Percentiles rank a stretch among this genome's conserved stretches.
phyloP scores from a whole-genome alignment of 306 rosid species.

The Herpetospermum pedunculosum region DNA sequence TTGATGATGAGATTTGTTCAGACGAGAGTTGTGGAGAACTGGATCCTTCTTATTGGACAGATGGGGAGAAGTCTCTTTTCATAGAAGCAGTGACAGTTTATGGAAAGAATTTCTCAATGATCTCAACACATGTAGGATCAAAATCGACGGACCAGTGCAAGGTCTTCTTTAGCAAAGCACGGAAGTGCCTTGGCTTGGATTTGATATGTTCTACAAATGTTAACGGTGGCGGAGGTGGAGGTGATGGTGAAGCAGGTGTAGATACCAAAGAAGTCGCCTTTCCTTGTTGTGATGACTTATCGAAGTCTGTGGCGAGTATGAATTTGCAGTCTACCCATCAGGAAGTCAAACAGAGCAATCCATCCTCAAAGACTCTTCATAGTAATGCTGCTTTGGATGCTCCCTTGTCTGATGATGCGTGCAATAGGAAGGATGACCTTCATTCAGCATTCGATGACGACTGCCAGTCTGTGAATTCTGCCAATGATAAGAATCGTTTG shows the following conservation, averaged over 20 bases:
- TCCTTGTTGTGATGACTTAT: constrained; percentile 43
- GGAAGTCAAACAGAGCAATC: constrained; percentile 17
- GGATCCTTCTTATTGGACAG: constrained; percentile 83
- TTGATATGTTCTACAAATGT: constrained; percentile 25
- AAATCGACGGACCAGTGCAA: constrained; percentile 79
- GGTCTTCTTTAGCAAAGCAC: constrained; percentile 84
- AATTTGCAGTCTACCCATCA: constrained; percentile 17
- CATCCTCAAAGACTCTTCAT: not conserved
- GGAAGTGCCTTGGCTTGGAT: constrained; percentile 80
- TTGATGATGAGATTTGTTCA: constrained; percentile 72
- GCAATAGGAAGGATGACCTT: constrained; percentile 19
- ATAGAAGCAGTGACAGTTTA: constrained; percentile 70
- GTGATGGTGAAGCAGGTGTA: constrained; percentile 23
- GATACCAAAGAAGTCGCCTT: constrained; percentile 65
- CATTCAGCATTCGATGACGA: constrained; percentile 22
- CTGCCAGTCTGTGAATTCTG: constrained; percentile 17
- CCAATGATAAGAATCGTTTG: constrained; percentile 17
- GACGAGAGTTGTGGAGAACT: constrained; percentile 90
- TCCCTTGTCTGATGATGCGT: constrained; percentile 27
- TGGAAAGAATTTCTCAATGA: constrained; percentile 63
- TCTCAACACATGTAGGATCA: constrained; percentile 56
- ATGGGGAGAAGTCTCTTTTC: constrained; percentile 70
- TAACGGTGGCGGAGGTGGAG: constrained; percentile 23
- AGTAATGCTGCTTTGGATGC: constrained; percentile 14
- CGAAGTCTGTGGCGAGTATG: constrained; percentile 19